Evolutionary conservation across 805 yeast genomes (phyloP).

Genomic region (Pichia thaimueangensis): DNA sequence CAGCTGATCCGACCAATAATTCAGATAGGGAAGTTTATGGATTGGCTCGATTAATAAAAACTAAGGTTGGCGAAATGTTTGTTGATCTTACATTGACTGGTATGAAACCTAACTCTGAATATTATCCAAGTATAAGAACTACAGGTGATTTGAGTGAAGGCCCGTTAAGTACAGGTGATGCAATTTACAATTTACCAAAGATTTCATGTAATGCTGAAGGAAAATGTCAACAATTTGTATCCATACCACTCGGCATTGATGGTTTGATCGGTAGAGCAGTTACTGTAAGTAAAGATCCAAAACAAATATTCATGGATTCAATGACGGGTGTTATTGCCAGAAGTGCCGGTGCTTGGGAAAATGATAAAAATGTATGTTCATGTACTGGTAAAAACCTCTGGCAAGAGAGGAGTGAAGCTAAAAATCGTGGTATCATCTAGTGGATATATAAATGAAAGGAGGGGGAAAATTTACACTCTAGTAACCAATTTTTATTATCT

Average conservation of each 20-base stretch:
- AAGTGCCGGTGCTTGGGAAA: slow-evolving; percentile 97
- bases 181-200: slow-evolving; percentile 40
- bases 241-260: slow-evolving; percentile 40
- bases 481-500: too few species aligned
- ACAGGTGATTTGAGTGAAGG: slow-evolving; percentile 76
- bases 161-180: slow-evolving; percentile 56
- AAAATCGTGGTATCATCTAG: slow-evolving; percentile 44
- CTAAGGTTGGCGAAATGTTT: slow-evolving; percentile 43
- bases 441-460: too few species aligned
- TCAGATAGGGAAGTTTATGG: slow-evolving; percentile 66
- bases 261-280: slow-evolving; percentile 70
- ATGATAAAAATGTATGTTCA: slow-evolving; percentile 85
- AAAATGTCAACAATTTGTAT: slow-evolving; percentile 42
- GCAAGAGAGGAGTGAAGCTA: slow-evolving; percentile 86
- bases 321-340: slow-evolving; percentile 89
- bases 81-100: slow-evolving; percentile 80
- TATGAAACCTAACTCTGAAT: slow-evolving; percentile 47
- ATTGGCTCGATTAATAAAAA: slow-evolving; percentile 74
- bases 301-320: slow-evolving; percentile 36
- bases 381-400: slow-evolving; percentile 94
- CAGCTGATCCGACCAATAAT: not conserved
- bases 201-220: slow-evolving; percentile 27
- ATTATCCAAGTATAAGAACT: slow-evolving; percentile 61
- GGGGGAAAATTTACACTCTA: too few species aligned
- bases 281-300: slow-evolving; percentile 38